These are phyloP conservation scores for Acanthamoeba castellanii DNA, from an alignment of 208 protist species.

Conservation along the genomic window DNA sequence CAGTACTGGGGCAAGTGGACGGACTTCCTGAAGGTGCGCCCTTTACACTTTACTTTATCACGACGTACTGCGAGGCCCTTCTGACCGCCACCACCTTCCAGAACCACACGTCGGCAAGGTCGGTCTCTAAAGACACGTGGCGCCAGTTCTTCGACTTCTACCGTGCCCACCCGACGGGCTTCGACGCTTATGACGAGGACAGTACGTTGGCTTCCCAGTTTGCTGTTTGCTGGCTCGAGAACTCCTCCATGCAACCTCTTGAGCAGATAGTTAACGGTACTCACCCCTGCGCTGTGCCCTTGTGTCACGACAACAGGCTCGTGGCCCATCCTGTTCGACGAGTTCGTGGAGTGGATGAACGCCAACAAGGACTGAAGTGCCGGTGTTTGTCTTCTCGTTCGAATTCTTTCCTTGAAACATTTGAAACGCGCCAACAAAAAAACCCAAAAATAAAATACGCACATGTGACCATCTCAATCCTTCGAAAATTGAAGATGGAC, in stretches of 20 bases:
- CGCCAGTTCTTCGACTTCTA: conserved; percentile 59
- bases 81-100: not conserved
- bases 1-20: not conserved
- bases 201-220: not conserved
- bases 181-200: conserved; percentile 46
- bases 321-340: conserved; percentile 51
- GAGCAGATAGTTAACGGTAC: too few species aligned
- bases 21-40: conserved; percentile 29
- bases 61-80: not conserved
- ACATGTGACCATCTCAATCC: not conserved
- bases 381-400: not conserved
- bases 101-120: conserved; percentile 48
- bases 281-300: not conserved
- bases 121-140: conserved; percentile 49
- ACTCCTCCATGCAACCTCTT: not conserved
- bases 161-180: not conserved
- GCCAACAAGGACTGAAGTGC: not conserved
- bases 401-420: not conserved
- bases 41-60: not conserved
- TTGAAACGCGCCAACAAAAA: not conserved
- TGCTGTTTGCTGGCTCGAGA: too few species aligned
- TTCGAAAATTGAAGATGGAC: not conserved
- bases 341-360: conserved; percentile 68
- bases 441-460: not conserved
- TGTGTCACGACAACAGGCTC: not conserved